Percentiles rank a stretch among this genome's conserved stretches.
Evolutionary conservation across 2,329 filamentous ascomycete species (phyloP).

Genomic region (Fusarium nematophilum): DNA sequence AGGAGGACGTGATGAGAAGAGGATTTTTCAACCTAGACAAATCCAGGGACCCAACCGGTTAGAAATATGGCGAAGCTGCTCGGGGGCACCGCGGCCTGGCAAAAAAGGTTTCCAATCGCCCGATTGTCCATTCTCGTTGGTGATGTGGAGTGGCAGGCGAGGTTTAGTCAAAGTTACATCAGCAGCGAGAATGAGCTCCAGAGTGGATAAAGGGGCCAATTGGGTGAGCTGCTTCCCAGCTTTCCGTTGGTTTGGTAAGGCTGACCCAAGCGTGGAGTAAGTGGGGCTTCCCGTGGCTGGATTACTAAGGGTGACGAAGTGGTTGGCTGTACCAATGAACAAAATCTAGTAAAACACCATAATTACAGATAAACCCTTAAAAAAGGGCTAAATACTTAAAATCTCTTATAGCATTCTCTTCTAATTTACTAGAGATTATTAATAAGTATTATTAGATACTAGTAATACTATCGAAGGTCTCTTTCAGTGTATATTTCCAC

Average conservation of each 20-base stretch:
- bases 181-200: conserved; percentile 22
- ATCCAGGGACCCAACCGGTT: conserved; percentile 15
- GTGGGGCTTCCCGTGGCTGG: conserved; percentile 5
- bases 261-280: conserved; percentile 38
- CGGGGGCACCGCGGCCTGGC: no score
- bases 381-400: no score
- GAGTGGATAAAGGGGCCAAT: background rate
- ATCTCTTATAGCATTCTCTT: no score
- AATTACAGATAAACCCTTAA: no score
- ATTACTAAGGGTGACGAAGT: conserved; percentile 34
- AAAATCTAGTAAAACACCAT: no score
- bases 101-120: background rate
- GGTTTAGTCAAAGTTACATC: conserved; percentile 45
- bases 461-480: no score
- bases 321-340: background rate
- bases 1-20: conserved; percentile 21
- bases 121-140: conserved; percentile 9
- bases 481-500: no score
- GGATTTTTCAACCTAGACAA: conserved; percentile 31
- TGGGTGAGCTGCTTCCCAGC: conserved; percentile 7
- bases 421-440: no score
- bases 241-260: conserved; percentile 31
- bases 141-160: conserved; percentile 17
- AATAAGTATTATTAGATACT: no score
- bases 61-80: conserved; percentile 35